phyloP scores from a whole-genome alignment of 2,329 filamentous ascomycete genomes.

The Colletotrichum chrysophilum region DNA sequence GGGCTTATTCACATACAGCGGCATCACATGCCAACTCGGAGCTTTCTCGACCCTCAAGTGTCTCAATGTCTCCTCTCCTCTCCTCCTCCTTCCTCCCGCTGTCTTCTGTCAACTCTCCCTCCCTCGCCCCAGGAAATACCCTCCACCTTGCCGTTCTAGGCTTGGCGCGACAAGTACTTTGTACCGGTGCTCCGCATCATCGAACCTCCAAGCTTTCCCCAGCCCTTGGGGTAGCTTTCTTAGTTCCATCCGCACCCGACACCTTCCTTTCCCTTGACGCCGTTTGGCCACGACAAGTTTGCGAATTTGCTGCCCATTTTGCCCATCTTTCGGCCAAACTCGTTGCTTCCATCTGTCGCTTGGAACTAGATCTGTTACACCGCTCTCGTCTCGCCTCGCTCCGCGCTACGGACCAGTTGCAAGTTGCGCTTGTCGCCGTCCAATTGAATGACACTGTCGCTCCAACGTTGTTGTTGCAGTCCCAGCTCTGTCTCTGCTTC shows the following conservation, averaged over 20 bases:
- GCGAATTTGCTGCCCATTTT: not conserved
- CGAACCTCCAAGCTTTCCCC: conserved; percentile 16
- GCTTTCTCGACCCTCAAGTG: not conserved
- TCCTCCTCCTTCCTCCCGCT: conserved; percentile 5
- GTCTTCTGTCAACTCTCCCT: conserved; percentile 12
- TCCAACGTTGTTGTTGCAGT: not conserved
- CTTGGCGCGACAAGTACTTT: conserved; percentile 8
- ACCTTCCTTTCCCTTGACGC: not conserved
- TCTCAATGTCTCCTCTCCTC: not conserved
- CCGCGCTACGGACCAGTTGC: not conserved
- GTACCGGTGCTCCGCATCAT: conserved; percentile 13
- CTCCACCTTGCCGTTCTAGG: conserved; percentile 15
- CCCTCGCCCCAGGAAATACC: conserved; percentile 11
- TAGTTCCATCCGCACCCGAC: conserved; percentile 5
- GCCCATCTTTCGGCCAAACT: conserved; percentile 8
- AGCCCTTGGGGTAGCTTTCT: conserved; percentile 1
- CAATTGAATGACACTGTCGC: not conserved
- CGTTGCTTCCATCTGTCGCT: conserved; percentile 13
- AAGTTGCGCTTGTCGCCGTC: not conserved
- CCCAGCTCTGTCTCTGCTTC: not conserved
- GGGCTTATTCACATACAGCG: conserved; percentile 11
- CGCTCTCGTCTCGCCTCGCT: not conserved
- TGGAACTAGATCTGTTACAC: conserved; percentile 14
- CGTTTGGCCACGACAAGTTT: not conserved
- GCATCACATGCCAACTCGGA: conserved; percentile 23